Evolutionary conservation across 345 rosid genomes (phyloP), one percentile per base, ranked within the genome.

Genomic region (Zanthoxylum bungeanum): DNA sequence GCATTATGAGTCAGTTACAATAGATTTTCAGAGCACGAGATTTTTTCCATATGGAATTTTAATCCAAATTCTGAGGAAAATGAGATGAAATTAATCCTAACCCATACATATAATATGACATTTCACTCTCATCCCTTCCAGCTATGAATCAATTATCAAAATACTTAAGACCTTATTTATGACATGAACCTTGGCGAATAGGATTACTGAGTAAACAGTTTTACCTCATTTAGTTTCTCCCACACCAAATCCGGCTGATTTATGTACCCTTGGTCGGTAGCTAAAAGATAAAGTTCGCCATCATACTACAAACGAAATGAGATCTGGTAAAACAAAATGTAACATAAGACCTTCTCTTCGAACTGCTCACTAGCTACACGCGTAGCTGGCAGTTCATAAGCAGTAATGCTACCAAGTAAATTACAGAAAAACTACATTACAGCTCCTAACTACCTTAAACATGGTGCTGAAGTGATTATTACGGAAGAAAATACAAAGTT

Each of bases 391-490:
- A 73, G 55, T 65, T 58, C 34, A 40, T 49, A 60, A 21, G 24
- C 46, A 17, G 16, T 33, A 49, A 55, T 8, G 12, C n/a, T 30
- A 65, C 42, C 24, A 40, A 65, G 25, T 64, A 60, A 34, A 51
- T 68, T 31, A 62, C 37, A 52, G 37, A 57, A 78, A 66, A 70
- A 56, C 30, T 9, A 16, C 28, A 42, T 58, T 37, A 30, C 60
- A 65, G 40, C 9, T 65, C 44, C 66, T 68, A 62, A 77, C 88
- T 74, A 92, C 99, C 96, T 96, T 96, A 79, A 96, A 91, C 99
- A 96, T 96, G 81, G 99, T 93, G 81, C 96, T 85, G 86, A 96
- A 96, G 82, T 96, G 99, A 79, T 96, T 96, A 78, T 96, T 96
- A 50, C 97, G 97, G 80, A 96, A 96, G 69, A 91, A 96, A 30